Base-by-base conservation (phyloP, 2,329 filamentous ascomycete genomes). In the Fusarium floridanum region DNA sequence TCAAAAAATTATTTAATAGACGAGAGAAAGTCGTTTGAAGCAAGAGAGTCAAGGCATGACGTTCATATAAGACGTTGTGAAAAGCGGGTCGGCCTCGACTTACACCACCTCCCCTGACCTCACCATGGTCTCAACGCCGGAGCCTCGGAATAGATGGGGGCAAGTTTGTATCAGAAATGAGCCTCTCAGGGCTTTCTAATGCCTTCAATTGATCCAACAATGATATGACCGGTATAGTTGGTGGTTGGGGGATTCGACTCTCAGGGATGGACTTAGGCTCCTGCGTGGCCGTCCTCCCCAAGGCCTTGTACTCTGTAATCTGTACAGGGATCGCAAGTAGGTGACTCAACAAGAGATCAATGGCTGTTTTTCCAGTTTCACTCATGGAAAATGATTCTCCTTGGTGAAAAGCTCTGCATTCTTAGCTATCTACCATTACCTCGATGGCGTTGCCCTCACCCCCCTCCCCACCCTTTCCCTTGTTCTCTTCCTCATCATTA, bases 71-170 rank as follows among this genome's bases (percentile, higher is more conserved):
- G 48, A 20, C 27, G 48, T 55, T 14, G 48, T 7, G 27, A 55
- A 55, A 55, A 55, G 48, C 48, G 48, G 48, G 48, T 32, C 48
- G 2, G 11, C 48, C 24, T 55, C 24, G 48, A 55, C 48, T 55
- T 55, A 55, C 27, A 55, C 48, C 24, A 55, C 48, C 27, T 32
- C 48, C 48, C 27, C 27, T 20, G 17, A n/a, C 27, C 48, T 27
- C 24, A 29, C 16, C 10, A 8, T 53, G 48, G 48, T 8, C 27
- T 32, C 6, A 5, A 55, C 17, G 11, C 11, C 27, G 48, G 48
- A n/a, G 48, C 27, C 27, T 55, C 48, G 48, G 48, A 1, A 55
- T 55, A 7, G 17, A 5, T 32, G 27, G 32, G 2, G 20, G 20
- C 27, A 55, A 14, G 10, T 8, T 8, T 0, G 1, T n/a, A 2